Evolutionary conservation across 208 protist genomes (phyloP).

Genomic region (Crithidia brevicula): DNA sequence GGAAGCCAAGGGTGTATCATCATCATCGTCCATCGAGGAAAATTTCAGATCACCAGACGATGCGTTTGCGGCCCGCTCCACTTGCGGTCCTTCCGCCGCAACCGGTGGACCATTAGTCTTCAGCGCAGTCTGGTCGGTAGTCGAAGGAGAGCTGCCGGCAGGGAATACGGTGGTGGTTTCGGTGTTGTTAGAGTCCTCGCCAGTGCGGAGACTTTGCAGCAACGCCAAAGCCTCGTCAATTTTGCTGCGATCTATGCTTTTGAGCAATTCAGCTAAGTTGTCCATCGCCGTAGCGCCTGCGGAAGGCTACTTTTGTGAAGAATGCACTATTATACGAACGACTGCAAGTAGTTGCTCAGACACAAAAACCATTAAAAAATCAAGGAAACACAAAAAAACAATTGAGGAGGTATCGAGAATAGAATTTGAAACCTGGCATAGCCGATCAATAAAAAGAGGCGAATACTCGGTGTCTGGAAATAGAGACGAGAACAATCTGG

Average conservation of each 20-base stretch:
- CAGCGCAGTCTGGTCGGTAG: too few relatives aligned
- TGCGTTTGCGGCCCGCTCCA: not conserved
- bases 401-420: not conserved
- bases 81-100: not conserved
- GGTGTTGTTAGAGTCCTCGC: not conserved
- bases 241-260: conserved; percentile 33
- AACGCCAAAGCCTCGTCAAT: conserved; percentile 38
- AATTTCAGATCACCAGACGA: not conserved
- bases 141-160: not conserved
- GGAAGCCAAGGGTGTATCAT: conserved; percentile 25
- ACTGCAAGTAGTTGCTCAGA: too few relatives aligned
- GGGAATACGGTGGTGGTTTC: not conserved
- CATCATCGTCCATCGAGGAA: not conserved
- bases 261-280: conserved; percentile 28
- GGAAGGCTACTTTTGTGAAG: too few relatives aligned
- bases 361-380: too few relatives aligned
- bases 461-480: too few relatives aligned
- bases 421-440: too few relatives aligned
- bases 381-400: not conserved
- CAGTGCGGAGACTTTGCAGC: conserved; percentile 26
- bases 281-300: too few relatives aligned
- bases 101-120: too few relatives aligned
- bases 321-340: too few relatives aligned
- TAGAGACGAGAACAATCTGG: too few relatives aligned
- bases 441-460: too few relatives aligned